phyloP scores from a whole-genome alignment of 257 asterid genomes.

The Solanum ossicruentum region DNA sequence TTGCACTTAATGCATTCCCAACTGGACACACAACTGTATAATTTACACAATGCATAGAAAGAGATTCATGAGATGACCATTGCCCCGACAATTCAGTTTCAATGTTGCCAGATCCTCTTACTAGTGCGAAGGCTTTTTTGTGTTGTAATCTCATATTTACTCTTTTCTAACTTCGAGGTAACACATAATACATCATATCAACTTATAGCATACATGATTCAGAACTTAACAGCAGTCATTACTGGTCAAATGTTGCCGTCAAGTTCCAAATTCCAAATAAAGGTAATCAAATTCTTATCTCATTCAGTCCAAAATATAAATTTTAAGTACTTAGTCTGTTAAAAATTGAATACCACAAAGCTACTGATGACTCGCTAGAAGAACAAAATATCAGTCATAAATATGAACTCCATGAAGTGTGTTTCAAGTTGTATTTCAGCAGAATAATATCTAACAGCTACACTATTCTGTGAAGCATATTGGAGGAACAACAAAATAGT shows the following conservation, averaged over 20 bases:
- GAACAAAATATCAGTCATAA: background rate
- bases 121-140: background rate
- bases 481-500: background rate
- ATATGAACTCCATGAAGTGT: background rate
- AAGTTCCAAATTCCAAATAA: background rate
- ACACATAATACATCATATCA: background rate
- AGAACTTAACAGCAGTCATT: background rate
- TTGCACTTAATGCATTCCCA: background rate
- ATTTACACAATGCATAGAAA: background rate
- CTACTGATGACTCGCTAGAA: background rate
- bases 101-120: background rate
- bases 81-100: background rate
- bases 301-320: background rate
- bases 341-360: background rate
- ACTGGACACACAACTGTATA: background rate
- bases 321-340: background rate
- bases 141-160: background rate
- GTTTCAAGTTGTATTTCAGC: background rate
- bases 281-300: background rate
- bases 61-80: background rate
- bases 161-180: background rate
- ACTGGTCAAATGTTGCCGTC: background rate
- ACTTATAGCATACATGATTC: background rate
- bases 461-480: background rate
- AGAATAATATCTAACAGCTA: background rate